Conservation (phyloP, 352 stramenopile genomes). For the Pythium biforme region DNA sequence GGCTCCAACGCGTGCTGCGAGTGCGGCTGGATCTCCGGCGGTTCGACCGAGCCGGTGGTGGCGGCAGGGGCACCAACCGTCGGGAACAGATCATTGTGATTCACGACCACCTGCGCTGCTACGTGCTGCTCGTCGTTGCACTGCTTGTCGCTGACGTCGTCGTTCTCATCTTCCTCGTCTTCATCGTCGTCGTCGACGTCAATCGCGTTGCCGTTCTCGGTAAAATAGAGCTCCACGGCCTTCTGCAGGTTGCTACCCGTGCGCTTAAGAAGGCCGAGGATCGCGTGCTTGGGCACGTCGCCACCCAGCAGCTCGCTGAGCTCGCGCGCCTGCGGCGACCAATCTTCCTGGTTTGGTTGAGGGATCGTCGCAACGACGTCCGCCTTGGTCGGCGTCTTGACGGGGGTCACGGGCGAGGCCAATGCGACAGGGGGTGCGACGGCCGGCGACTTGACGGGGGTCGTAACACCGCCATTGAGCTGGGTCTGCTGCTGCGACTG, state of each 20-base stretch:
- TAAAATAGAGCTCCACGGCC: constrained; percentile 79
- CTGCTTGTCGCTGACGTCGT: no score
- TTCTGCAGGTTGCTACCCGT: constrained; percentile 76
- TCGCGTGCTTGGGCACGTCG: constrained; percentile 52
- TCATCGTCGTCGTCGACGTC: constrained; percentile 34
- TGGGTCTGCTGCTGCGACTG: constrained; percentile 36
- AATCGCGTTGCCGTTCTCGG: constrained; percentile 45
- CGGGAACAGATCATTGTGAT: constrained; percentile 29
- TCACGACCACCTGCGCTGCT: not conserved
- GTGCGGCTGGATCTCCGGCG: constrained; percentile 46
- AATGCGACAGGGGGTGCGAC: not conserved
- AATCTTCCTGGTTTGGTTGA: constrained; percentile 22
- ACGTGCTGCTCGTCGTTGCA: constrained; percentile 16
- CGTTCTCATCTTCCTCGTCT: constrained; percentile 35
- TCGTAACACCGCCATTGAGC: no score
- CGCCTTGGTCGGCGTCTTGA: no score
- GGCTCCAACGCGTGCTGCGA: constrained; percentile 58
- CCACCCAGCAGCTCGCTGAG: constrained; percentile 73
- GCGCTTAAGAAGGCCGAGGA: constrained; percentile 53
- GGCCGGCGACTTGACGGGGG: constrained; percentile 17
- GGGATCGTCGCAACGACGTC: no score
- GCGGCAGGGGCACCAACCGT: not conserved
- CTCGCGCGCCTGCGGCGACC: constrained; percentile 49
- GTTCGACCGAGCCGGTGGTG: constrained; percentile 13
- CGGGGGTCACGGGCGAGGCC: constrained; percentile 7